Evolutionary conservation across 1,284 basidiomycete species (phyloP), one percentile per base, ranked within the genome.

Genomic region (Testicularia cyperi): DNA sequence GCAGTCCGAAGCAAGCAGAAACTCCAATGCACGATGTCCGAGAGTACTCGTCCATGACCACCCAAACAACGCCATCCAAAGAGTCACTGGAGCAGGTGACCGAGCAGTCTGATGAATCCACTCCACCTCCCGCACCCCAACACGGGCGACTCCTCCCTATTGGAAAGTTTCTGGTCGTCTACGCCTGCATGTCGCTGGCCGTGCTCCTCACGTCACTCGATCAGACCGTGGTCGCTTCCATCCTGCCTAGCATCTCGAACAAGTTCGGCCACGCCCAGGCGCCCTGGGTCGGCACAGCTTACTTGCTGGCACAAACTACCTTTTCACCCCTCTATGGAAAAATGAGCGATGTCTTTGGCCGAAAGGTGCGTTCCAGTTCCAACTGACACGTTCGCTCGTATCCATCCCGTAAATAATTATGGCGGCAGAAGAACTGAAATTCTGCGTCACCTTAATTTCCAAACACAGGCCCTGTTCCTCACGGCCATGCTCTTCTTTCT

Each of bases 281-380:
- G 16, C 21, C 38, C 24, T 51, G 47, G 47, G 29, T 51, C 14
- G 47, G 47, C 31, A 51, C 43, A 4, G 47, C 47, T 14, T 49
- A 32, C 26, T 24, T 49, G 4, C 23, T 49, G 22, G 14, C 39
- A 6, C 20, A 26, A 7, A 49, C 46, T 5, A 29, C 30, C 7
- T 44, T 33, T 35, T 23, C 38, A 9, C 46, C 46, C 6, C 15
- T 40, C 10, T 49, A 49, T 21, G 46, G 46, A 3, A 23, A 31
- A 25, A 27, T 44, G 26, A 36, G 41, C 28, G 46, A 49, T 24
- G 41, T 49, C 19, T 47, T 49, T 26, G 46, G 46, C 18, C 26
- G 46, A 10, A 51, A 44, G 28, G 25, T 29, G n/a, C n/a, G n/a
- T n/a, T n/a, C n/a, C n/a, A n/a, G n/a, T n/a, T n/a, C n/a, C n/a